Evolutionary conservation across 345 rosid species (phyloP).

Genomic region (Passiflora organensis): DNA sequence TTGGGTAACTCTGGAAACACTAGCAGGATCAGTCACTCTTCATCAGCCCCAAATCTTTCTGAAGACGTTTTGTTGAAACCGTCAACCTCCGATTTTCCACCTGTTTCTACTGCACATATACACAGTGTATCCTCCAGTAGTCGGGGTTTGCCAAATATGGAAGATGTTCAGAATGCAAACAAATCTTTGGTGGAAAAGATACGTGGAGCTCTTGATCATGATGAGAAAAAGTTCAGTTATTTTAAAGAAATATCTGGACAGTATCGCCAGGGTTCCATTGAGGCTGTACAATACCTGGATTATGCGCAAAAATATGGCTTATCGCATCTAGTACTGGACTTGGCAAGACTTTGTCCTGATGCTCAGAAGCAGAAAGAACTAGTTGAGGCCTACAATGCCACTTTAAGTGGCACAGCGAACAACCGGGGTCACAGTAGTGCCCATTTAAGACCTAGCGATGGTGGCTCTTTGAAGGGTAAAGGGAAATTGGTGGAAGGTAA

Average conservation of each 20-base stretch:
- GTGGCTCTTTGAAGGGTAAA: conserved; percentile 34
- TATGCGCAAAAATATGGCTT: conserved; percentile 57
- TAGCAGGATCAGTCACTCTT: conserved; percentile 51
- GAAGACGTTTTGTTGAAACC: conserved; percentile 32
- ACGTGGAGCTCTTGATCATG: conserved; percentile 57
- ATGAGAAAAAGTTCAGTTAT: conserved; percentile 59
- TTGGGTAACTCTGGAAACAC: conserved; percentile 30
- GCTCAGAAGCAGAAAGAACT: conserved; percentile 77
- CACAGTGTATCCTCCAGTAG: conserved; percentile 32
- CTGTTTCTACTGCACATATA: conserved; percentile 51
- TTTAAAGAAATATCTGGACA: conserved; percentile 68
- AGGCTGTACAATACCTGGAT: conserved; percentile 55
- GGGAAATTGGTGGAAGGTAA: conserved; percentile 31
- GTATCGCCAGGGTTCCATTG: conserved; percentile 77
- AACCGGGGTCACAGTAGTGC: conserved; percentile 16
- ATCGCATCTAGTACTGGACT: conserved; percentile 67
- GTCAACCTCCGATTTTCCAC: conserved; percentile 61
- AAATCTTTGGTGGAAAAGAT: conserved; percentile 79
- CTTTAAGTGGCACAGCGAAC: conserved; percentile 33
- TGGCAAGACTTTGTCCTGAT: conserved; percentile 89
- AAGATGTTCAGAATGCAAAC: conserved; percentile 72
- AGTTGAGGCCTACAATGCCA: conserved; percentile 52
- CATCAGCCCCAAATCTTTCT: conserved; percentile 67
- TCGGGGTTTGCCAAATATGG: conserved; percentile 30
- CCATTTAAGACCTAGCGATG: conserved; percentile 20